Conservation (phyloP, 768 basidiomycete genomes). For the Tricholoma flavovirens region DNA sequence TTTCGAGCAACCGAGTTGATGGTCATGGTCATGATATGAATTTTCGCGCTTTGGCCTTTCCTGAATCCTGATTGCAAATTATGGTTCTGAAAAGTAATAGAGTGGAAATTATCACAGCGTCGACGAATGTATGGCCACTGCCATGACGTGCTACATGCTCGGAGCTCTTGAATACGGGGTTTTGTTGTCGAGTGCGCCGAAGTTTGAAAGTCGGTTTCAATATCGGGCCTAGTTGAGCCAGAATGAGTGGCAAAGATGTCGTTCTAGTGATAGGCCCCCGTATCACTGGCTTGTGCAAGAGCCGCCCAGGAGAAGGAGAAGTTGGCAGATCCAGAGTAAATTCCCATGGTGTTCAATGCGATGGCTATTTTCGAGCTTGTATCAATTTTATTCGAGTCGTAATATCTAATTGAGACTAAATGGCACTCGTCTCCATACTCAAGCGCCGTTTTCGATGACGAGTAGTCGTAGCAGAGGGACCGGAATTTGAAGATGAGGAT, state of each 20-base stretch:
- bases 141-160: constrained; percentile 6
- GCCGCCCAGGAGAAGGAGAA: constrained; percentile 9
- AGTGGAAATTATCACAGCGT: constrained; percentile 15
- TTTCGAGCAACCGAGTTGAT: constrained; percentile 3
- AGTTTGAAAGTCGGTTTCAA: constrained; percentile 35
- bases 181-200: constrained; percentile 23
- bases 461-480: constrained; percentile 34
- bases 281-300: constrained; percentile 5
- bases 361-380: constrained; percentile 55
- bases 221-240: constrained; percentile 44
- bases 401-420: constrained; percentile 53
- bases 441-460: constrained; percentile 40
- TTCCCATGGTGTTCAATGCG: constrained; percentile 53
- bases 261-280: constrained; percentile 36
- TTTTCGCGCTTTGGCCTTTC: too few species aligned
- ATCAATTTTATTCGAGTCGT: constrained; percentile 53
- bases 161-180: constrained; percentile 10
- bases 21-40: too few species aligned
- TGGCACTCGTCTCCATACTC: constrained; percentile 46
- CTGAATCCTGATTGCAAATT: not conserved
- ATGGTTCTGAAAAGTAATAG: constrained; percentile 2
- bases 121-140: constrained; percentile 7
- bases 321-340: constrained; percentile 65
- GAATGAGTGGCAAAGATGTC: constrained; percentile 40
- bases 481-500: constrained; percentile 40